phyloP scores from a whole-genome alignment of 768 basidiomycete genomes.

The Lactarius indigo region DNA sequence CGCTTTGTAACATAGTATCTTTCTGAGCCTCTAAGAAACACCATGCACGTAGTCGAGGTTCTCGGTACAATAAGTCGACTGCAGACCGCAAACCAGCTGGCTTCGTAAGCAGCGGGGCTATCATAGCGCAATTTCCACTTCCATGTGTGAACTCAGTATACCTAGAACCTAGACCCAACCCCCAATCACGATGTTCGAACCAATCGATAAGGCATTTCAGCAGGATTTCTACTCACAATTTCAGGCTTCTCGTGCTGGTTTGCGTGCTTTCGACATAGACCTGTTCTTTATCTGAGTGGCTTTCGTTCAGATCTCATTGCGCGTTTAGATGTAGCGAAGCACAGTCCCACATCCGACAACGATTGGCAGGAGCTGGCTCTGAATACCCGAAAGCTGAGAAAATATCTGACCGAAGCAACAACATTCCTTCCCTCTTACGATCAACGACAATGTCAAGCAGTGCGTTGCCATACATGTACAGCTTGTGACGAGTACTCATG shows the following conservation, averaged over 20 bases:
- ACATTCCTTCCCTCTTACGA: slow-evolving; percentile 68
- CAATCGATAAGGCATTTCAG: slow-evolving; percentile 41
- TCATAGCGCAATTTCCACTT: not conserved
- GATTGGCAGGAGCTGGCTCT: slow-evolving; percentile 8
- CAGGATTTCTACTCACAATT: slow-evolving; percentile 51
- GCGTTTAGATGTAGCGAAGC: slow-evolving; percentile 43
- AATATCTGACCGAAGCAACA: slow-evolving; percentile 59
- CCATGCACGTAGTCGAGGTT: not conserved
- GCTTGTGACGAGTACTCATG: not conserved
- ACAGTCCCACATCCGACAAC: slow-evolving; percentile 28
- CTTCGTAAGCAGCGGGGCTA: not conserved
- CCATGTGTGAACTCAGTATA: no score
- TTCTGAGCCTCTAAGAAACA: not conserved
- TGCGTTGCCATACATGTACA: slow-evolving; percentile 38
- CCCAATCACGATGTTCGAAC: slow-evolving; percentile 30
- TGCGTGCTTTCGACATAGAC: slow-evolving; percentile 29
- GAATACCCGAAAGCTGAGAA: slow-evolving; percentile 52
- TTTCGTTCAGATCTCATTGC: slow-evolving; percentile 44
- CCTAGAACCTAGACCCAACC: not conserved
- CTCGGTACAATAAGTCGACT: not conserved
- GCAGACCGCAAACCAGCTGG: not conserved
- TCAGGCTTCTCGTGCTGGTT: slow-evolving; percentile 49
- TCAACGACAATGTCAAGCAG: slow-evolving; percentile 67
- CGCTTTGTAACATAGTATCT: slow-evolving; percentile 15
- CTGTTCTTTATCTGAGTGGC: not conserved